phyloP scores from a whole-genome alignment of 257 asterid genomes.

The Oldenlandia corymbosa region DNA sequence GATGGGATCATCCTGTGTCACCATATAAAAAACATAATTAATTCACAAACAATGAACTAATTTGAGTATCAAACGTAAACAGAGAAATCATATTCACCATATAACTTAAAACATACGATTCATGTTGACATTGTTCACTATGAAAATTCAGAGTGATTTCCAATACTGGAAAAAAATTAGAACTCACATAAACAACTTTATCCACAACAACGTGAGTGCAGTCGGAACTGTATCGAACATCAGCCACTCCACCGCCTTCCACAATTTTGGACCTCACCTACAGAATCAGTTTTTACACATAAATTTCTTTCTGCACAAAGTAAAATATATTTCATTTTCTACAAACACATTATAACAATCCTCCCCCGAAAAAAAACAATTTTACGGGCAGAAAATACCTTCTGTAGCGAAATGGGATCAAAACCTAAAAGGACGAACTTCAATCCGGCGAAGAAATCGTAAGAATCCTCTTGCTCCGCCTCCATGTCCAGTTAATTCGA shows the following conservation, averaged over 20 bases:
- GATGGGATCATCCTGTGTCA: slow-evolving; percentile 66
- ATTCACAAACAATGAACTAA: too few species aligned
- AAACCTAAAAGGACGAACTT: slow-evolving; percentile 64
- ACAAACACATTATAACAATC: too few species aligned
- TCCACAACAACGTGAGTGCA: slow-evolving; percentile 77
- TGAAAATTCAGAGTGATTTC: too few species aligned
- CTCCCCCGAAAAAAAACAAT: too few species aligned
- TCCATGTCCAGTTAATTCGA: slow-evolving; percentile 23
- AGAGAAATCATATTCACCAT: too few species aligned
- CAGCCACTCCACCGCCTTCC: slow-evolving; percentile 74
- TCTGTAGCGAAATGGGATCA: slow-evolving; percentile 35
- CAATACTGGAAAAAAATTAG: not conserved
- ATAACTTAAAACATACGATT: too few species aligned
- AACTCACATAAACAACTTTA: slow-evolving; percentile 58
- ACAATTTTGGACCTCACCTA: slow-evolving; percentile 60
- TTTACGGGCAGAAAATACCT: slow-evolving; percentile 29
- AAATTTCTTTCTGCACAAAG: too few species aligned
- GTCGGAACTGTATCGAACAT: slow-evolving; percentile 49
- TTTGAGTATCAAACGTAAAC: too few species aligned
- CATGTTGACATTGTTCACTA: too few species aligned
- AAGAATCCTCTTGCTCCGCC: slow-evolving; percentile 26
- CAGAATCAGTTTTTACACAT: not conserved
- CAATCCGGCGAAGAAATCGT: slow-evolving; percentile 46
- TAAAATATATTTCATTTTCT: too few species aligned
- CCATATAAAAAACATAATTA: not conserved